Evolutionary conservation across 768 basidiomycete species (phyloP).

Genomic region (Pulveroboletus sp.): DNA sequence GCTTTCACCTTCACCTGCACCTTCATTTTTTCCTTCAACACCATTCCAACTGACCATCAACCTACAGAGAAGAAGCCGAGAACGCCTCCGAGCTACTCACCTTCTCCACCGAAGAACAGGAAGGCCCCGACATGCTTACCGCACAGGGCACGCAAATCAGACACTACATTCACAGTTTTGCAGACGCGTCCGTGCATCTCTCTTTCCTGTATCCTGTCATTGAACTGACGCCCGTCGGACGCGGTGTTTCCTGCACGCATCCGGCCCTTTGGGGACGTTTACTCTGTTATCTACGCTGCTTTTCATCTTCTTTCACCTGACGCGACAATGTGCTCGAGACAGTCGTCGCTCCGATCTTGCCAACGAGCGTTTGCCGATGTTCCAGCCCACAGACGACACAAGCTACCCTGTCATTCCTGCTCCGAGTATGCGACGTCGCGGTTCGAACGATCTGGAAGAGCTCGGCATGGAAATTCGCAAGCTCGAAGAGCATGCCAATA

Average conservation of each 20-base stretch:
- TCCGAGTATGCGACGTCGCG: conserved; percentile 54
- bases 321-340: neutral
- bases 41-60: neutral
- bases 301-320: neutral
- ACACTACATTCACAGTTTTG: conserved; percentile 64
- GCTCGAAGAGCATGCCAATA: conserved; percentile 54
- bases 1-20: no score
- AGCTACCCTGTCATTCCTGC: conserved; percentile 49
- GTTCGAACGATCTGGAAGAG: conserved; percentile 37
- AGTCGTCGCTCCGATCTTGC: conserved; percentile 68
- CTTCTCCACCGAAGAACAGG: conserved; percentile 33
- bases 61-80: conserved; percentile 68
- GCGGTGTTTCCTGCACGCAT: neutral
- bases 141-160: conserved; percentile 58
- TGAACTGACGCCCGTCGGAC: neutral
- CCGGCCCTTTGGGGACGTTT: neutral
- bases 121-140: conserved; percentile 52
- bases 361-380: conserved; percentile 71
- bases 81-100: conserved; percentile 62
- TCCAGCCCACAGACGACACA: conserved; percentile 32
- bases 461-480: conserved; percentile 64
- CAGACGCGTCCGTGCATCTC: conserved; percentile 60
- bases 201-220: neutral
- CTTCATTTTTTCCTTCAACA: neutral
- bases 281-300: neutral